Evolutionary conservation across 2,329 filamentous ascomycete species (phyloP), one percentile per base, ranked within the genome.

Genomic region (Colletotrichum coccodes): DNA sequence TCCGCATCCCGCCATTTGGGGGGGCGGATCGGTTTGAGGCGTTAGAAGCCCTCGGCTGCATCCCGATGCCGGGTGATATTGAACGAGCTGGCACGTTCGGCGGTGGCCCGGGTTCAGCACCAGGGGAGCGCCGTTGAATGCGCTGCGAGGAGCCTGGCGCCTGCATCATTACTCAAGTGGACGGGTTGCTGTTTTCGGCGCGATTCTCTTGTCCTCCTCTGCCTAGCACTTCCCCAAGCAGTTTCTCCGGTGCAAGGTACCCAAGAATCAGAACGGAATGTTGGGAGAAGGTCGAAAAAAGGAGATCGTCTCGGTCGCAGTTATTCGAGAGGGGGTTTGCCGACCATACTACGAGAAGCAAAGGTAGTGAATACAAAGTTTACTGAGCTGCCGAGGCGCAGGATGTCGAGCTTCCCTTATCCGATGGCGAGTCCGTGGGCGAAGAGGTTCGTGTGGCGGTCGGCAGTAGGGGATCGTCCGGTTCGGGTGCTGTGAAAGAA

Each of bases 31-130:
- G 89, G 66, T 82, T 85, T 6, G 92, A 94, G 36, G 89, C 86
- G 52, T 88, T 90, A 9, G 91, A 92, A 34, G 87, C 85, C 68
- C 92, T 89, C 68, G 88, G 83, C 71, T 89, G 90, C 71, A 89
- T 83, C 73, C 84, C 79, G 64, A 83, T 79, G 65, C 82, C 86
- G 38, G 91, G 90, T 59, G 90, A 91, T 76, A 89, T 90, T 56
- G 87, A 82, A 64, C 89, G 85, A 62, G 82, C 78, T 64, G 87
- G 84, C 72, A 88, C 82, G 78, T 82, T 87, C 64, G 87, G 83
- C 58, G 89, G 85, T 74, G 85, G 87, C 60, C 86, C 87, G 75
- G 85, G 84, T 71, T 91, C 90, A 40, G 84, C 86, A 70, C 85
- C 88, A n/a, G 90, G 89, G 58, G 89, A 91, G 74, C 89, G 87